Percentiles rank a stretch among this genome's conserved stretches.
Evolutionary conservation across 2,329 filamentous ascomycete genomes (phyloP).

Genomic region (Colletotrichum euphorbiae): DNA sequence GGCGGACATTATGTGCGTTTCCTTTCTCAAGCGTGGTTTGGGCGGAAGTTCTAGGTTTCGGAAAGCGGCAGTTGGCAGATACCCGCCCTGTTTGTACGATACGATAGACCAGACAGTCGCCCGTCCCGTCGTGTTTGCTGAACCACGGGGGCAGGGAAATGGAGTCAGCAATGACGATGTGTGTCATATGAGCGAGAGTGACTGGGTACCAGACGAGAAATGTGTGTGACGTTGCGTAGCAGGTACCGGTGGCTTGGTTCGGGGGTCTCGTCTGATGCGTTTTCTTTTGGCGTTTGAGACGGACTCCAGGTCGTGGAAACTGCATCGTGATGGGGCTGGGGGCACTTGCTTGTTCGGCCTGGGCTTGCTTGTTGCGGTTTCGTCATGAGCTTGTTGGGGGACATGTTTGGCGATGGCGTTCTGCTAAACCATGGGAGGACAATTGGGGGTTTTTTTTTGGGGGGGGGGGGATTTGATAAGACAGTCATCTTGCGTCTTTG

Average conservation of each 20-base stretch:
- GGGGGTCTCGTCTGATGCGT: not conserved
- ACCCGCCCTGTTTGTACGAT: slow-evolving; percentile 14
- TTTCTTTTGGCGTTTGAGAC: slow-evolving; percentile 12
- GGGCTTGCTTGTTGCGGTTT: slow-evolving; percentile 6
- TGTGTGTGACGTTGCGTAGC: slow-evolving; percentile 11
- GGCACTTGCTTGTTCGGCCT: no score
- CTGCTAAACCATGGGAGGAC: no score
- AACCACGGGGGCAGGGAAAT: not conserved
- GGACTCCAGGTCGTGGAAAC: not conserved
- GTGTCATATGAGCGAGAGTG: not conserved
- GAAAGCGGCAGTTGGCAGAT: not conserved
- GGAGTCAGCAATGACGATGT: slow-evolving; percentile 23
- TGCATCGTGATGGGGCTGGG: not conserved
- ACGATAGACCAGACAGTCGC: not conserved
- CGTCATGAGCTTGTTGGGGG: not conserved
- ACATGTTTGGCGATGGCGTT: no score
- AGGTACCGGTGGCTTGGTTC: slow-evolving; percentile 1
- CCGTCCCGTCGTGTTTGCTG: slow-evolving; percentile 23
- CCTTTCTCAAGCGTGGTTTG: slow-evolving; percentile 4
- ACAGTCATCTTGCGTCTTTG: no score
- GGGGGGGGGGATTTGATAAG: no score
- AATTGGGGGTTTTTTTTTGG: no score
- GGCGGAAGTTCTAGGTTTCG: slow-evolving; percentile 6
- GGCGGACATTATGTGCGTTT: not conserved
- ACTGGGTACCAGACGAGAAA: not conserved